A percentile compares a stretch with the other conserved stretches of the same genome.
These are phyloP conservation scores for Dendrobium officinale DNA, from an alignment of 106 monocot species.

Conservation along the genomic window DNA sequence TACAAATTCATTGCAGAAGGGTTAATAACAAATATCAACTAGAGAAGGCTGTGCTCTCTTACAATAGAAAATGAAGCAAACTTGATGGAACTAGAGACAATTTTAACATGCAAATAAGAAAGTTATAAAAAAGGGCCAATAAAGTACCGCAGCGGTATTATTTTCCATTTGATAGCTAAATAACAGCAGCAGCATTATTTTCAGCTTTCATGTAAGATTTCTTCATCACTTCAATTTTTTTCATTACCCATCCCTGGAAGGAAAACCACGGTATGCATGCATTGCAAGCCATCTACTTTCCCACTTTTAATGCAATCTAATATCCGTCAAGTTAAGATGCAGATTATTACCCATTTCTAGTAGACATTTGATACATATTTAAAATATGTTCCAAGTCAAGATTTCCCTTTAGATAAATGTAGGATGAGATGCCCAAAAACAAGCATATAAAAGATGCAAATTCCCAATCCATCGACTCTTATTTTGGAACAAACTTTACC, in stretches of 20 bases:
- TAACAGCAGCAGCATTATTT: neutral
- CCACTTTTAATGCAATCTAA: neutral
- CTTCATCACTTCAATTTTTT: neutral
- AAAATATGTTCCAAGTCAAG: neutral
- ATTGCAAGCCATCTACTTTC: neutral
- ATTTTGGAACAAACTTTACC: neutral
- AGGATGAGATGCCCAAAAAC: neutral
- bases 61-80: neutral
- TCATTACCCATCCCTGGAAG: neutral
- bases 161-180: neutral
- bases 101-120: neutral
- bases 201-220: neutral
- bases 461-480: neutral
- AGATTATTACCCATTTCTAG: neutral
- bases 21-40: neutral
- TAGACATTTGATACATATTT: neutral
- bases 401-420: neutral
- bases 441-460: neutral
- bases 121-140: neutral
- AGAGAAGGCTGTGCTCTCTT: neutral
- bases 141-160: neutral
- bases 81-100: neutral
- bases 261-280: neutral
- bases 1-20: neutral
- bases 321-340: neutral